Base-by-base conservation (phyloP, 108 stramenopile species). In the Fistulifera solaris region DNA sequence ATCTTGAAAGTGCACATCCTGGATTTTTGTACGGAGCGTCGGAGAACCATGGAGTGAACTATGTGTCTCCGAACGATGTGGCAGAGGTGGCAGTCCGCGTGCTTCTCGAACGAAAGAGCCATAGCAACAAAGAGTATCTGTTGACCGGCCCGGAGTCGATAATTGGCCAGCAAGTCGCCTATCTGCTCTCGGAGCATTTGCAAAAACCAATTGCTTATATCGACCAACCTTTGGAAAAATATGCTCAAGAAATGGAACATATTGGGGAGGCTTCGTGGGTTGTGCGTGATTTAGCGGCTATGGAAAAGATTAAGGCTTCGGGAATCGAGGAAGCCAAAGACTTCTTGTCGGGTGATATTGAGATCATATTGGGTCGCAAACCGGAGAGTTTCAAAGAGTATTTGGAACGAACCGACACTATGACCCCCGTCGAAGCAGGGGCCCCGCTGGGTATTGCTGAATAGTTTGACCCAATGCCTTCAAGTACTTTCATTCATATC, bases 1-100 rank as follows among this genome's bases (percentile, higher is more conserved):
- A 48, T 0, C 22, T 74, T 45, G 49, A 63, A 26, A 26, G 55
- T 15, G 19, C 5, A 27, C 44, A 40, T 15, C 62, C 51, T 18
- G 27, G 50, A 19, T 26, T 46, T 18, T 68, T 73, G 18, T 74
- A 70, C 27, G 68, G 68, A 1, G 67, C 73, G 1, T 65, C 67
- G 2, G 41, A 39, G 15, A 68, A 68, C 12, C 65, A 66, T 13
- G 64, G 68, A 21, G 68, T 74, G 35, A 74, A 74, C 47, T 74
- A 74, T 19, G 73, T 74, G 16, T 54, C 52, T 27, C 73, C 73
- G 12, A 74, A 74, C 40, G 73, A 74, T 42, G 61, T 74, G 27
- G 73, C 73, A 0, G 68, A 74, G 6, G 47, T 66, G 12, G 68
- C 64, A 0, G 59, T 61, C 38, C 59, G 50, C 16, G 58, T 54